Conservation (phyloP, 1,284 basidiomycete genomes). For the Ustilago loliicola region DNA sequence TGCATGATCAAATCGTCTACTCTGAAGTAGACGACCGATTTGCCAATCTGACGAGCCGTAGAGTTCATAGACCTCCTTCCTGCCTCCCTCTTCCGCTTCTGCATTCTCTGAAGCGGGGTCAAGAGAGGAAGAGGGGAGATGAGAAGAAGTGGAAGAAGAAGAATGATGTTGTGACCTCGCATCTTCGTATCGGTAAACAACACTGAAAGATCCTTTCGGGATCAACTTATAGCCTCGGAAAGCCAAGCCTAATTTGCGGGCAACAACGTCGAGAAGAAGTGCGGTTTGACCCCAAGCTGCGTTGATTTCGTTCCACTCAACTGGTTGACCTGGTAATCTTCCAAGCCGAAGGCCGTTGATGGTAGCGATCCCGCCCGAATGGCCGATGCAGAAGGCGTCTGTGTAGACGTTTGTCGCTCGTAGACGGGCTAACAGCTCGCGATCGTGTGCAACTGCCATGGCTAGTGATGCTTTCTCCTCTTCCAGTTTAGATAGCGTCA, state of each 20-base stretch:
- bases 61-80: constrained; percentile 59
- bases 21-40: constrained; percentile 87
- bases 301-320: constrained; percentile 99
- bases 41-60: constrained; percentile 76
- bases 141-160: constrained; percentile 8
- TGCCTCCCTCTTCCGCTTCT: constrained; percentile 13
- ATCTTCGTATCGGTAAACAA: constrained; percentile 46
- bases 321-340: constrained; percentile 77
- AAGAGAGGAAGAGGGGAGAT: background rate
- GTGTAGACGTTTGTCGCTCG: constrained; percentile 97
- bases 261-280: constrained; percentile 87
- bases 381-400: constrained; percentile 97
- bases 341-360: constrained; percentile 96
- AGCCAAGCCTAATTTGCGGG: constrained; percentile 42
- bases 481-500: constrained; percentile 78
- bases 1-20: constrained; percentile 92
- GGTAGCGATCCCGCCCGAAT: constrained; percentile 88
- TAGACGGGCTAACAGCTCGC: constrained; percentile 80
- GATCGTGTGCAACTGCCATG: constrained; percentile 74
- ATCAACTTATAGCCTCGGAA: constrained; percentile 54
- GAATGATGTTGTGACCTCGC: constrained; percentile 15
- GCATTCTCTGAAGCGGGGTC: background rate
- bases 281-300: constrained; percentile 98
- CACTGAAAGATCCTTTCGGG: constrained; percentile 62
- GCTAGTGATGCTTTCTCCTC: constrained; percentile 80